These are phyloP conservation scores for Vitis hybrid DNA, from an alignment of 177 flowering plant species.

Conservation along the genomic window DNA sequence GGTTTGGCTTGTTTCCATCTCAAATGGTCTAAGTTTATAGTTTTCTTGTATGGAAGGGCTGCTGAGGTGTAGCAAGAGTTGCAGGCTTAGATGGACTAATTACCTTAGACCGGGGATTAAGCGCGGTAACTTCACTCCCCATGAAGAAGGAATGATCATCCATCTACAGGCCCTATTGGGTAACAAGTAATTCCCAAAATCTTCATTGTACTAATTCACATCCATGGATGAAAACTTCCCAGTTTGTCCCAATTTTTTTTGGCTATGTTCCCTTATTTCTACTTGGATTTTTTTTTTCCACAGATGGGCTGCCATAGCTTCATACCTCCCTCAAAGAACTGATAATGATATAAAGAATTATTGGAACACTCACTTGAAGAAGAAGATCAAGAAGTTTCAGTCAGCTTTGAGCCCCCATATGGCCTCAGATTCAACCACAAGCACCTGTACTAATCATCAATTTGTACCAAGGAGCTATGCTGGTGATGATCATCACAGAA, in stretches of 20 bases:
- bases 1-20: no score
- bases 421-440: conserved; percentile 22
- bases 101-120: conserved; percentile 95
- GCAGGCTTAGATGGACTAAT: conserved; percentile 96
- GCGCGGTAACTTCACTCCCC: conserved; percentile 88
- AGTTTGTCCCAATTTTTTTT: neutral
- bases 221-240: neutral
- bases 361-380: conserved; percentile 96
- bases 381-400: conserved; percentile 75
- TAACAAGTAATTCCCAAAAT: conserved; percentile 62
- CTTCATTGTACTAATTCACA: neutral
- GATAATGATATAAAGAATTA: conserved; percentile 95
- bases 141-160: conserved; percentile 93
- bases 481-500: no score
- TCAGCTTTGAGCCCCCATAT: conserved; percentile 33
- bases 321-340: conserved; percentile 92
- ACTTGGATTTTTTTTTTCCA: neutral
- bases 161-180: conserved; percentile 89
- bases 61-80: conserved; percentile 94
- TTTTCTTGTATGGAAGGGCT: conserved; percentile 40
- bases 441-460: conserved; percentile 3
- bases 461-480: conserved; percentile 6
- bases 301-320: conserved; percentile 99
- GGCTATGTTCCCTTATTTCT: neutral
- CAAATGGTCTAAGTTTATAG: no score